A percentile compares a stretch with the other conserved stretches of the same genome.
phyloP scores from a whole-genome alignment of 2,329 filamentous ascomycete species.

The Cladosporium halotolerans region DNA sequence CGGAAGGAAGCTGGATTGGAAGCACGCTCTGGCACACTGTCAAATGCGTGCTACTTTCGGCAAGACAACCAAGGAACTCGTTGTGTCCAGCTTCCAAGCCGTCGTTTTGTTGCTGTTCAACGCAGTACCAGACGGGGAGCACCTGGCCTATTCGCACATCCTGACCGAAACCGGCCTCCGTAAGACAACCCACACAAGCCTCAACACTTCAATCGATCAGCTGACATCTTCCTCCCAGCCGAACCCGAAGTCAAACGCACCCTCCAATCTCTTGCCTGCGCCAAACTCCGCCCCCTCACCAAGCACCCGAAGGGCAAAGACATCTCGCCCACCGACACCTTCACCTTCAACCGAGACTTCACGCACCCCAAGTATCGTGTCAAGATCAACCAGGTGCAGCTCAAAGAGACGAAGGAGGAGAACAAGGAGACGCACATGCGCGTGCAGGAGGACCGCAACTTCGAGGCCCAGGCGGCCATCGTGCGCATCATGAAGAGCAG shows the following conservation, averaged over 20 bases:
- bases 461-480: conserved; percentile 94
- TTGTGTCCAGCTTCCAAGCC: conserved; percentile 88
- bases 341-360: conserved; percentile 74
- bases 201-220: conserved; percentile 15
- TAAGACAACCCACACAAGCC: conserved; percentile 33
- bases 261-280: conserved; percentile 89
- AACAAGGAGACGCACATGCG: conserved; percentile 90
- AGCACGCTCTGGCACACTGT: conserved; percentile 87
- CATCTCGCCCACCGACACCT: conserved; percentile 70
- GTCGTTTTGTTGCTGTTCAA: conserved; percentile 91
- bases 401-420: conserved; percentile 92
- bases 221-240: conserved; percentile 36
- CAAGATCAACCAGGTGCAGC: conserved; percentile 98
- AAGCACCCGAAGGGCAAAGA: conserved; percentile 80
- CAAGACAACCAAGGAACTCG: conserved; percentile 75
- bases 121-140: conserved; percentile 53
- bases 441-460: conserved; percentile 81
- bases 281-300: conserved; percentile 72
- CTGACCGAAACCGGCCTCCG: conserved; percentile 65
- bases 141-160: conserved; percentile 70
- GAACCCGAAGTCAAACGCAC: conserved; percentile 80
- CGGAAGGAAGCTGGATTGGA: conserved; percentile 82
- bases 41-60: conserved; percentile 75
- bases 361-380: conserved; percentile 76
- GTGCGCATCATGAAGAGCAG: conserved; percentile 95